Evolutionary conservation across 768 basidiomycete species (phyloP).

Genomic region (Trametes punicea): DNA sequence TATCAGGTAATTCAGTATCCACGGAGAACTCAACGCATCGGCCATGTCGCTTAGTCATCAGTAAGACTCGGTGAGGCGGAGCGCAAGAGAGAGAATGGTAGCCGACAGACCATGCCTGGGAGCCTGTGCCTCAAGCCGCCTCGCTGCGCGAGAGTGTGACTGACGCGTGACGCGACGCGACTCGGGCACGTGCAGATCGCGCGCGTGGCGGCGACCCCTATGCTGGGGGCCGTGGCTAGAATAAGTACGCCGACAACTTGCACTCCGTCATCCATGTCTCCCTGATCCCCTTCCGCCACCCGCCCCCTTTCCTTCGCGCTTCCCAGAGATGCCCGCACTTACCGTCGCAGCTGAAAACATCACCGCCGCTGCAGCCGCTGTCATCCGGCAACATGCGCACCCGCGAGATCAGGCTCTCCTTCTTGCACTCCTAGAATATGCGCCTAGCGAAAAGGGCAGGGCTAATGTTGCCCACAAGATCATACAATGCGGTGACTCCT

Average conservation of each 20-base stretch:
- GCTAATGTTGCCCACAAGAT: conserved; percentile 12
- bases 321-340: conserved; percentile 2
- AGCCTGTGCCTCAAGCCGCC: neutral
- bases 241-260: neutral
- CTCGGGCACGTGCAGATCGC: neutral
- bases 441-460: conserved; percentile 9
- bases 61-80: neutral
- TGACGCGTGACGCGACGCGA: conserved; percentile 14
- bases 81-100: neutral
- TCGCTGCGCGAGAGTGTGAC: neutral
- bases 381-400: conserved; percentile 3
- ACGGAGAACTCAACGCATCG: conserved; percentile 40
- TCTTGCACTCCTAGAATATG: conserved; percentile 11
- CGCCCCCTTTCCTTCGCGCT: neutral
- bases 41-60: conserved; percentile 31
- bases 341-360: neutral
- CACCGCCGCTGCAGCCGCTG: neutral
- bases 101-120: neutral
- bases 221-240: neutral
- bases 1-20: conserved; percentile 56
- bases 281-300: conserved; percentile 1
- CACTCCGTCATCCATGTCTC: conserved; percentile 8
- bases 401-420: conserved; percentile 11
- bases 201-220: neutral
- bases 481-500: conserved; percentile 8